These are phyloP conservation scores for Andrographis paniculata DNA, from an alignment of 305 asterid species.

Conservation along the genomic window DNA sequence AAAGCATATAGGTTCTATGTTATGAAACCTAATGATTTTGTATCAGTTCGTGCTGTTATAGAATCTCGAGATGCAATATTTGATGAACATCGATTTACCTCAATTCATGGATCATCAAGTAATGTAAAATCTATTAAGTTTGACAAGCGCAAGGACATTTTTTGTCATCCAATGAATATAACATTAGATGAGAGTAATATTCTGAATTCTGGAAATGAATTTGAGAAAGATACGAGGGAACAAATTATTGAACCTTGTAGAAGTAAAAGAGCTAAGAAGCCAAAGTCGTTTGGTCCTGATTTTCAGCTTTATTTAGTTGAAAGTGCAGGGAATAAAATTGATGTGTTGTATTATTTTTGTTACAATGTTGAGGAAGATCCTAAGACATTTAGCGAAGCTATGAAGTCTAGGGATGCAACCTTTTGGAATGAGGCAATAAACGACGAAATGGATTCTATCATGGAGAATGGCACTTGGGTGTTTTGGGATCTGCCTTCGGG, in stretches of 20 bases:
- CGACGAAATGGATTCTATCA: neutral
- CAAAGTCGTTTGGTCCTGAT: neutral
- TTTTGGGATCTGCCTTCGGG: neutral
- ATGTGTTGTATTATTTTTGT: neutral
- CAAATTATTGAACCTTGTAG: neutral
- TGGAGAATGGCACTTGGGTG: neutral
- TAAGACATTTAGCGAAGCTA: neutral
- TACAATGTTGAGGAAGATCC: neutral
- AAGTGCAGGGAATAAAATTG: too few species aligned
- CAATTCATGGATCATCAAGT: neutral
- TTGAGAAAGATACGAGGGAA: too few species aligned
- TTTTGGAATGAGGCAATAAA: neutral
- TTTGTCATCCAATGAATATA: neutral
- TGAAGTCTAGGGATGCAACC: too few species aligned
- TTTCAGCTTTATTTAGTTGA: neutral
- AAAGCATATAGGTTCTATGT: neutral
- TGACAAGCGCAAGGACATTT: neutral
- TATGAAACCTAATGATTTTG: neutral
- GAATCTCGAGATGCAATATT: neutral
- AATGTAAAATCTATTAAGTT: neutral
- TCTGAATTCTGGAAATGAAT: neutral
- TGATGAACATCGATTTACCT: neutral
- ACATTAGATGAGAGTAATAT: neutral
- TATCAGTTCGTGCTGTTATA: too few species aligned
- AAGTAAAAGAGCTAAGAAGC: neutral